Base-by-base conservation (phyloP, 345 rosid species). In the Salix udensis region DNA sequence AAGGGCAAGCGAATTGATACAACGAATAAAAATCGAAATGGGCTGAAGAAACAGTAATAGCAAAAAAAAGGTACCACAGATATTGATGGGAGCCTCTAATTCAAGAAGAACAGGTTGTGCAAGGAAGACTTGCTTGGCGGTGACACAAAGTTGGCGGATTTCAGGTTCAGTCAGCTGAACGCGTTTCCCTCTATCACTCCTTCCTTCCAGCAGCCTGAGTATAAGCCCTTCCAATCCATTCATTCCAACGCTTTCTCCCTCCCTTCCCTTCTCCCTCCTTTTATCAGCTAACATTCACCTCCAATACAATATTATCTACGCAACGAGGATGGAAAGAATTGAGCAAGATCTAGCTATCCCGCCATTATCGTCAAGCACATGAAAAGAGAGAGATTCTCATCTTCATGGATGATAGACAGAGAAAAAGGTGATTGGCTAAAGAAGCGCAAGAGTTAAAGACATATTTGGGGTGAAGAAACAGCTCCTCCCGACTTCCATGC, bases 21-120 rank as follows among this genome's bases (percentile, higher is more conserved):
- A 19, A 37, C 14, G 6, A 11, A 11, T n/a, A 44, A 69, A 23
- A n/a, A 1, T 10, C 3, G 5, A n/a, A 4, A n/a, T 0, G 11
- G 62, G 28, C 14, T 7, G 68, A 31, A 37, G 23, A 9, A 53
- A 74, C 24, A 65, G 23, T 4, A 24, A 8, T 31, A 67, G 13
- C 34, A 23, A 6, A 42, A 24, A 0, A 31, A 62, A 18, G 12
- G 28, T 8, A 31, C 80, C 80, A 65, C 80, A 77, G 23, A 77
- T 77, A 66, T 77, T 77, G 52, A 77, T 71, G n/a, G 80, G 80
- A 71, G 80, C 80, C 39, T 71, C 71, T 9, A 77, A 68, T 65
- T 72, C 80, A 26, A 77, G 80, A 39, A 77, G 76, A 61, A 52
- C 37, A 64, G 80, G 76, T 53, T 77, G 80, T 5, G 75, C 10